A percentile compares a stretch with the other conserved stretches of the same genome.
Evolutionary conservation across 2,329 filamentous ascomycete genomes (phyloP).

Genomic region (Diaporthe sp.): DNA sequence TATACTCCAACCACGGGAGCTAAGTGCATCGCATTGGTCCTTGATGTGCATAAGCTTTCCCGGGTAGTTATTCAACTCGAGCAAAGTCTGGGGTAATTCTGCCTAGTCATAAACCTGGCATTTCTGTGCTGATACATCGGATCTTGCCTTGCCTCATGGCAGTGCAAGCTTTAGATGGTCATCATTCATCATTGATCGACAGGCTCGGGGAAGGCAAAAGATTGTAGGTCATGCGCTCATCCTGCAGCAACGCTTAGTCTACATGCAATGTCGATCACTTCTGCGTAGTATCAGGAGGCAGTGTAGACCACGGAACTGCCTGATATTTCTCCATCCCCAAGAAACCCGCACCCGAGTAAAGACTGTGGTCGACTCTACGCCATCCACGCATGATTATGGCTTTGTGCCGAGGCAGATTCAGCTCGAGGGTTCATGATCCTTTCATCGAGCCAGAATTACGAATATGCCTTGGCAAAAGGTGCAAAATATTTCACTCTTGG

Average conservation of each 20-base stretch:
- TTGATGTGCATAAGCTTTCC: conserved; percentile 8
- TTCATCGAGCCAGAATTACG: conserved; percentile 24
- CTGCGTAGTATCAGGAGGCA: neutral
- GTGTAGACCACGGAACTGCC: neutral
- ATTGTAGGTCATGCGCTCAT: conserved; percentile 1
- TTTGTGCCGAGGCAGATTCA: neutral
- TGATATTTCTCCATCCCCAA: neutral
- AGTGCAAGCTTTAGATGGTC: neutral
- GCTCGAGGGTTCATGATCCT: neutral
- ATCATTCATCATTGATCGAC: conserved; percentile 24
- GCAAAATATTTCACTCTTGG: conserved; percentile 26
- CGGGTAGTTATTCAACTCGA: neutral
- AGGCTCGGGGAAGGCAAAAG: conserved; percentile 14
- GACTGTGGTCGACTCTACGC: no score
- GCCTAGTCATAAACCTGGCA: neutral
- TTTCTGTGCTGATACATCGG: neutral
- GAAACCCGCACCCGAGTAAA: no score
- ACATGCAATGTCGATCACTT: conserved; percentile 1
- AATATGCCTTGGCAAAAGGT: conserved; percentile 6
- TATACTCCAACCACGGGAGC: neutral
- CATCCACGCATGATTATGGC: neutral
- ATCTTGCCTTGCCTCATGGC: neutral
- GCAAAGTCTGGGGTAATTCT: neutral
- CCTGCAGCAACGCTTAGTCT: neutral
- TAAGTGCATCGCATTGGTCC: neutral